phyloP scores from a whole-genome alignment of 2,329 filamentous ascomycete species.

The Cladosporium phlei region DNA sequence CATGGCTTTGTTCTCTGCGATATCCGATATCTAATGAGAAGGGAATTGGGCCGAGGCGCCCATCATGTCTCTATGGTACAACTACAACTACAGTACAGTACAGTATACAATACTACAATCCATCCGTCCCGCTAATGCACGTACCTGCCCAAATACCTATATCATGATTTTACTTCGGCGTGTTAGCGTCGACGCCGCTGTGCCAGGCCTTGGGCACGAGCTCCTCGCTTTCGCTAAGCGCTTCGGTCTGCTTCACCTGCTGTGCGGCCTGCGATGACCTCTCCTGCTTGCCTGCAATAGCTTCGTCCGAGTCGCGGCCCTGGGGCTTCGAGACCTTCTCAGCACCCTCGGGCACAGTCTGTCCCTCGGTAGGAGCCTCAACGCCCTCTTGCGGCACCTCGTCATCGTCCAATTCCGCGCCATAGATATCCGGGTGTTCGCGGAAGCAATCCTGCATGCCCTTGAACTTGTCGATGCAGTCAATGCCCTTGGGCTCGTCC shows the following conservation, averaged over 20 bases:
- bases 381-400: slow-evolving; percentile 39
- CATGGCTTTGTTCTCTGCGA: too few species aligned
- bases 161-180: slow-evolving; percentile 7
- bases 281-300: slow-evolving; percentile 22
- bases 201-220: slow-evolving; percentile 49
- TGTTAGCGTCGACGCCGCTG: slow-evolving; percentile 29
- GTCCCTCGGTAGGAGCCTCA: slow-evolving; percentile 21
- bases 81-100: slow-evolving; percentile 12
- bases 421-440: slow-evolving; percentile 86
- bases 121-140: slow-evolving; percentile 2
- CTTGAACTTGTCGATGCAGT: slow-evolving; percentile 48
- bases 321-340: slow-evolving; percentile 22
- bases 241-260: slow-evolving; percentile 28
- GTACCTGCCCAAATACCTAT: slow-evolving; percentile 5
- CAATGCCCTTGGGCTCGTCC: slow-evolving; percentile 74
- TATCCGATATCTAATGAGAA: too few species aligned
- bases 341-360: slow-evolving; percentile 14
- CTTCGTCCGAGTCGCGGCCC: slow-evolving; percentile 15
- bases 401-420: slow-evolving; percentile 78
- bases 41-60: slow-evolving; percentile 7
- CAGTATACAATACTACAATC: too few species aligned
- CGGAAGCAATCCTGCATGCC: slow-evolving; percentile 98
- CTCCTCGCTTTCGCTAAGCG: slow-evolving; percentile 38
- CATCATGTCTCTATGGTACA: slow-evolving; percentile 11
- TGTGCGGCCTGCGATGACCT: slow-evolving; percentile 30